Evolutionary conservation across 495 filamentous ascomycete species (phyloP).

Genomic region (Hypoxylon crocopeplum): DNA sequence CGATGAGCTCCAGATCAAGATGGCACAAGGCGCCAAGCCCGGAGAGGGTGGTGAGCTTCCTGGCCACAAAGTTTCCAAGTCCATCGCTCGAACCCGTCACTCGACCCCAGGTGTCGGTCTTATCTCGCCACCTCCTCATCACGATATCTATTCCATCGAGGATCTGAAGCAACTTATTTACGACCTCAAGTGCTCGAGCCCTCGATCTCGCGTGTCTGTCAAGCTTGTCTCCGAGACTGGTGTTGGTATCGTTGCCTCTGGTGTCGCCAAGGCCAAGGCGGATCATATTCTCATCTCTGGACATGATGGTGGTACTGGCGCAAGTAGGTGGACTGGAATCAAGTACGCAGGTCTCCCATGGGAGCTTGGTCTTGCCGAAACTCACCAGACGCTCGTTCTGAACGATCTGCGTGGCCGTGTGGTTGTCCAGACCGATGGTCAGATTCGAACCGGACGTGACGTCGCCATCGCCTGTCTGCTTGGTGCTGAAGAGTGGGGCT

Average conservation of each 20-base stretch:
- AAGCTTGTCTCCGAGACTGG: slow-evolving; percentile 99
- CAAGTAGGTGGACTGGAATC: slow-evolving; percentile 98
- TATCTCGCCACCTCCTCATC: slow-evolving; percentile 97
- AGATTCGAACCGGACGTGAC: slow-evolving; percentile 92
- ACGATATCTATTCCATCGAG: slow-evolving; percentile 99
- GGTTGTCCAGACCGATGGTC: slow-evolving; percentile 97
- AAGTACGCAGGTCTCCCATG: slow-evolving; percentile 98
- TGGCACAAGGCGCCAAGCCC: slow-evolving; percentile 99
- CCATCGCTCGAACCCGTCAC: slow-evolving; percentile 94
- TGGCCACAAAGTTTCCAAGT: slow-evolving; percentile 96
- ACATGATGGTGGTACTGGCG: slow-evolving; percentile 97
- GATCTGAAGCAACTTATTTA: slow-evolving; percentile 99
- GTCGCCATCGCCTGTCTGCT: slow-evolving; percentile 96
- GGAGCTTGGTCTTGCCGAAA: slow-evolving; percentile 98
- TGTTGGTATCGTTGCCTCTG: slow-evolving; percentile 97
- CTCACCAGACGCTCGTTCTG: slow-evolving; percentile 97
- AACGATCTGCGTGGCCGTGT: slow-evolving; percentile 98
- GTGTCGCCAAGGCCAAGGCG: slow-evolving; percentile 98
- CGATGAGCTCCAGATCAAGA: slow-evolving; percentile 99
- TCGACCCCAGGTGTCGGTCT: slow-evolving; percentile 98
- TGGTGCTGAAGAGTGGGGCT: slow-evolving; percentile 97
- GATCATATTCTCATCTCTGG: slow-evolving; percentile 98
- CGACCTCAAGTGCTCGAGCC: slow-evolving; percentile 97
- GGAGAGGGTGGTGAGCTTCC: slow-evolving; percentile 98
- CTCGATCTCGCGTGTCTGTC: slow-evolving; percentile 92